These are phyloP conservation scores for Tylopilus sp. DNA, from an alignment of 768 basidiomycete species.

Conservation along the genomic window DNA sequence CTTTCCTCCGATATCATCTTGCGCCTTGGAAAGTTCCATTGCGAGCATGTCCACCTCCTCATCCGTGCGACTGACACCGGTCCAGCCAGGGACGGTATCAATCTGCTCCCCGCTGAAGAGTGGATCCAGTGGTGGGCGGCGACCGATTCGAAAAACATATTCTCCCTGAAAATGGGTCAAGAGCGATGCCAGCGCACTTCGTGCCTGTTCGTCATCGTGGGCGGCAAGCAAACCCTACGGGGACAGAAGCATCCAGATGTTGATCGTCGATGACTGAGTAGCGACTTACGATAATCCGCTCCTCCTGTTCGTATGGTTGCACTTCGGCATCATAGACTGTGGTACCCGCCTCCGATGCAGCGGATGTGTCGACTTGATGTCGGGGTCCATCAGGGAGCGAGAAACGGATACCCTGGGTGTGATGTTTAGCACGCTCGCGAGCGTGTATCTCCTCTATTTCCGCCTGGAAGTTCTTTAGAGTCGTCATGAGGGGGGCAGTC, in stretches of 20 bases:
- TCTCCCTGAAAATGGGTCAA: constrained; percentile 71
- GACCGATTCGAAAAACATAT: constrained; percentile 70
- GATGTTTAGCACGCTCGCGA: constrained; percentile 64
- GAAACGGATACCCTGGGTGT: constrained; percentile 27
- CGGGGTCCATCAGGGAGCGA: constrained; percentile 35
- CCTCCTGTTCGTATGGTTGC: constrained; percentile 16
- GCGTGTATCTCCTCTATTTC: constrained; percentile 77
- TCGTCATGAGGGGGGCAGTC: constrained; percentile 23
- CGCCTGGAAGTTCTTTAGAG: constrained; percentile 45
- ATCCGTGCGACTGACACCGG: constrained; percentile 46
- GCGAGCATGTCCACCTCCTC: constrained; percentile 51
- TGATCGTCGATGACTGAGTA: neutral
- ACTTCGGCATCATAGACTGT: neutral
- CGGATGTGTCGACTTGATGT: constrained; percentile 40
- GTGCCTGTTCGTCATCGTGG: constrained; percentile 50
- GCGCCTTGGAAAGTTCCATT: constrained; percentile 42
- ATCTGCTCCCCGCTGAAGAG: constrained; percentile 53
- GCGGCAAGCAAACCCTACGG: constrained; percentile 41
- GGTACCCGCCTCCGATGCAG: neutral
- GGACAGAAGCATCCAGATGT: neutral
- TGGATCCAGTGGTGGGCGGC: constrained; percentile 53
- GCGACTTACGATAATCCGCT: constrained; percentile 14
- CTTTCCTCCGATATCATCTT: constrained; percentile 81
- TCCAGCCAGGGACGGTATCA: constrained; percentile 49
- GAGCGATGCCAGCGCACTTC: constrained; percentile 61